Base-by-base conservation (phyloP, 1,139 yeast genomes). In the Saccharomyces pastorianus region DNA sequence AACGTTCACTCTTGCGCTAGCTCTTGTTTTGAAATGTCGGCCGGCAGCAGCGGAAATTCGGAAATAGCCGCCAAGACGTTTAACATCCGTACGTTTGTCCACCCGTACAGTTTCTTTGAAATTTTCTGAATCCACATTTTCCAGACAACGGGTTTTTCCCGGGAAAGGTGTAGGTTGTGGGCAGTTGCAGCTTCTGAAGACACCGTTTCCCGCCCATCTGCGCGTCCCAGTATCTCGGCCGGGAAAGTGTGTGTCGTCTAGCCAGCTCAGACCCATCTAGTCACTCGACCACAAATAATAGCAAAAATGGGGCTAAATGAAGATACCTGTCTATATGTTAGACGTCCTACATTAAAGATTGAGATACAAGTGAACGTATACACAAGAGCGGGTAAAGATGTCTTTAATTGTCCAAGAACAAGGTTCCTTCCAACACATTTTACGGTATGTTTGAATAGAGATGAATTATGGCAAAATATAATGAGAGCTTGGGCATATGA, bases 351-450 rank as follows among this genome's bases (percentile, higher is more conserved):
- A 20, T 25, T 29, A 31, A 41, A 52, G 7, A 4, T 38, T 38
- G 44, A 38, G 25, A 38, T 17, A 17, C 44, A 38, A 38, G 44
- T 38, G 44, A 38, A 49, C 46, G 34, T 49, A 42, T 32, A 47
- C 47, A 51, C 49, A 46, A 49, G 31, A 58, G 55, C 60, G 56
- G 58, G 51, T 53, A 83, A 26, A 79, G 74, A 86, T 87, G 96
- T 85, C 95, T 78, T 87, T 91, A 86, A 96, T 89, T 81, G 95
- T 91, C 80, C 95, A 88, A 81, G 98, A 93, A 84, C 86, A 88
- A 83, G 96, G 96, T 80, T 88, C 95, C 77, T 93, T 95, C 96
- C 99, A 95, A 84, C 99, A 95, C 95, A 93, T 93, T 83, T 89
- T 93, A 83, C 99, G 97, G 95, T 87, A 86, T 79, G 95, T 85